phyloP scores from a whole-genome alignment of 371 early-diverging fungal genomes.

The Apophysomyces sp. region DNA sequence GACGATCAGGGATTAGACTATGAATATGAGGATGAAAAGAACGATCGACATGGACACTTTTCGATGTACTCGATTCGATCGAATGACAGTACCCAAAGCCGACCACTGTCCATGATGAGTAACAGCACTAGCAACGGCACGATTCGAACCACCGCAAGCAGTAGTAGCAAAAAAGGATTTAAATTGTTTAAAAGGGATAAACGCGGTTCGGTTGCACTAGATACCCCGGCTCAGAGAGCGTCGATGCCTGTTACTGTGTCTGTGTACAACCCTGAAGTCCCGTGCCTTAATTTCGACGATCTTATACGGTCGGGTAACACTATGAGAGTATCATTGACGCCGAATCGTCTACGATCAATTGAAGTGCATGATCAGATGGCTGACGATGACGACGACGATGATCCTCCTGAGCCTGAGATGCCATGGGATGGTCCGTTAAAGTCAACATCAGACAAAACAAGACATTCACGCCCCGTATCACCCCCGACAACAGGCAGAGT shows the following conservation, averaged over 20 bases:
- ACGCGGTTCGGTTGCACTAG: slow-evolving; percentile 14
- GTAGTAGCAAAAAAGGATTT: slow-evolving; percentile 35
- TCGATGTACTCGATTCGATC: slow-evolving; percentile 21
- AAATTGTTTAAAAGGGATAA: slow-evolving; percentile 45
- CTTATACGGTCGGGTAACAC: slow-evolving; percentile 54
- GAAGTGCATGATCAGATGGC: slow-evolving; percentile 38
- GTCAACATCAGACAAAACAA: not conserved
- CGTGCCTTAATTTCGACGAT: slow-evolving; percentile 45
- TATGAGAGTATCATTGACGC: slow-evolving; percentile 55
- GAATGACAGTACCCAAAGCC: slow-evolving; percentile 1
- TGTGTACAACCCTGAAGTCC: slow-evolving; percentile 39
- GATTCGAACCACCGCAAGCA: slow-evolving; percentile 9
- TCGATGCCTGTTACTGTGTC: slow-evolving; percentile 19
- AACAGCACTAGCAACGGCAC: slow-evolving; percentile 23
- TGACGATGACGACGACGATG: slow-evolving; percentile 1
- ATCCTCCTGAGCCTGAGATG: not conserved
- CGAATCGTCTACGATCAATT: slow-evolving; percentile 53
- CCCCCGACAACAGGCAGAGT: slow-evolving; percentile 3
- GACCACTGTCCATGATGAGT: slow-evolving; percentile 41
- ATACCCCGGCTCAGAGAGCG: slow-evolving; percentile 2
- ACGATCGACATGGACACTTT: slow-evolving; percentile 2
- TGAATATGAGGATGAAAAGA: slow-evolving; percentile 25
- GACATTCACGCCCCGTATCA: slow-evolving; percentile 3
- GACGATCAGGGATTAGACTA: slow-evolving; percentile 13
- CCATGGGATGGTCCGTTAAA: slow-evolving; percentile 38